phyloP scores from a whole-genome alignment of 1,139 yeast species.

The Zhuliangozyma blackwelliae region DNA sequence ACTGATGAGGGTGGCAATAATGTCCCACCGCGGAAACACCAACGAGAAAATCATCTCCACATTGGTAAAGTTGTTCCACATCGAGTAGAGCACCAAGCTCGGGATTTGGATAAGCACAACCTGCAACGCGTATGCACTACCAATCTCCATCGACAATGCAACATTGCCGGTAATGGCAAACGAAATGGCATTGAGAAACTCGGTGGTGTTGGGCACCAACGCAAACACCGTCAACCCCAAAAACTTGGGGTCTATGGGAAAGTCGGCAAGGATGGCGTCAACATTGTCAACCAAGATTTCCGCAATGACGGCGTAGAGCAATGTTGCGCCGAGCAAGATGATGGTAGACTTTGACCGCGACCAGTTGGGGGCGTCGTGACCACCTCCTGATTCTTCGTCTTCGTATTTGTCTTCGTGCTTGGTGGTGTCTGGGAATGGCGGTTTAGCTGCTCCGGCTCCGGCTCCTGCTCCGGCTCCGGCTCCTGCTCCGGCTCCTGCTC shows the following conservation, averaged over 20 bases:
- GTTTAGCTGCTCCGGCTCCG: not conserved
- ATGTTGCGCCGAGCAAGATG: conserved; percentile 80
- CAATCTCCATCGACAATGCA: conserved; percentile 95
- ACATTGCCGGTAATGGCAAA: conserved; percentile 96
- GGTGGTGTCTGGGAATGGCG: conserved; percentile 5
- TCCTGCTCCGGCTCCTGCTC: no score
- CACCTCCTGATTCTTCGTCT: conserved; percentile 45
- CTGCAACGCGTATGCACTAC: conserved; percentile 94
- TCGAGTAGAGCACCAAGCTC: conserved; percentile 75
- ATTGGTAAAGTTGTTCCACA: conserved; percentile 34
- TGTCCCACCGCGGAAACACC: conserved; percentile 94
- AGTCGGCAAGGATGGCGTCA: conserved; percentile 74
- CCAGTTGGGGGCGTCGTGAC: conserved; percentile 99
- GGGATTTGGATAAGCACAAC: conserved; percentile 96
- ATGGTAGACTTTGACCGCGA: conserved; percentile 78
- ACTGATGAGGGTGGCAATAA: conserved; percentile 78
- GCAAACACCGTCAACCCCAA: conserved; percentile 94
- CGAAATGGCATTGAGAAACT: conserved; percentile 92
- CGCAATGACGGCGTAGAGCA: conserved; percentile 88
- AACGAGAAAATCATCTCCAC: conserved; percentile 66
- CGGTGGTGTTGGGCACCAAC: conserved; percentile 94
- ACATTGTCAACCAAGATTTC: conserved; percentile 93
- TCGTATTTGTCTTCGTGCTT: conserved; percentile 11
- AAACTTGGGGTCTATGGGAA: conserved; percentile 82
- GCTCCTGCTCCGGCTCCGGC: no score